phyloP scores from a whole-genome alignment of 768 basidiomycete species.

The Russula lepida region DNA sequence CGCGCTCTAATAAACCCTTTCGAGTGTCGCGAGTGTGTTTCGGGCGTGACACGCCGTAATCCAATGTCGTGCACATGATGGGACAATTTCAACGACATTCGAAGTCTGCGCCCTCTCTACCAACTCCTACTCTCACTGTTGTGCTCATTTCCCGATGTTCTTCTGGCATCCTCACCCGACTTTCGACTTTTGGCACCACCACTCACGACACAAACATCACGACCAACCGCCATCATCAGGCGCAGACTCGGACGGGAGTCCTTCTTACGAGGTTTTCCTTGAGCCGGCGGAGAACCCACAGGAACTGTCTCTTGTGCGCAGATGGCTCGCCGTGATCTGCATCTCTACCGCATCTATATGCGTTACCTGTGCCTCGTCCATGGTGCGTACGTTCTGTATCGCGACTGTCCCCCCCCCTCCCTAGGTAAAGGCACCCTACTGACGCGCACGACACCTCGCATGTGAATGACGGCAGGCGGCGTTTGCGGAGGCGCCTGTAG shows the following conservation, averaged over 20 bases:
- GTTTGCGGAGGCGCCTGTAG: conserved; percentile 33
- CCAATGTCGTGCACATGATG: no score
- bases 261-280: conserved; percentile 16
- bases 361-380: conserved; percentile 24
- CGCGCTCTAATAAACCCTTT: no score
- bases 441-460: background rate
- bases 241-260: background rate
- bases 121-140: background rate
- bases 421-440: background rate
- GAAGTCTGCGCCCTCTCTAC: background rate
- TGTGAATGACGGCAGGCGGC: conserved; percentile 25
- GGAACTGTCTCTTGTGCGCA: conserved; percentile 12
- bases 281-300: conserved; percentile 22
- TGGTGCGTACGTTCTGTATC: conserved; percentile 14
- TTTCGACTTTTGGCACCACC: background rate
- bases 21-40: no score
- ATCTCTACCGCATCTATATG: conserved; percentile 22
- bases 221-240: background rate
- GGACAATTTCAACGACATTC: no score
- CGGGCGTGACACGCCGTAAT: no score
- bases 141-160: background rate
- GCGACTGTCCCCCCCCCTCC: background rate
- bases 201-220: background rate
- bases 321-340: conserved; percentile 22
- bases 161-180: conserved; percentile 6